These are phyloP conservation scores for Actinomucor elegans DNA, from an alignment of 371 early-diverging fungal genomes.

Conservation along the genomic window DNA sequence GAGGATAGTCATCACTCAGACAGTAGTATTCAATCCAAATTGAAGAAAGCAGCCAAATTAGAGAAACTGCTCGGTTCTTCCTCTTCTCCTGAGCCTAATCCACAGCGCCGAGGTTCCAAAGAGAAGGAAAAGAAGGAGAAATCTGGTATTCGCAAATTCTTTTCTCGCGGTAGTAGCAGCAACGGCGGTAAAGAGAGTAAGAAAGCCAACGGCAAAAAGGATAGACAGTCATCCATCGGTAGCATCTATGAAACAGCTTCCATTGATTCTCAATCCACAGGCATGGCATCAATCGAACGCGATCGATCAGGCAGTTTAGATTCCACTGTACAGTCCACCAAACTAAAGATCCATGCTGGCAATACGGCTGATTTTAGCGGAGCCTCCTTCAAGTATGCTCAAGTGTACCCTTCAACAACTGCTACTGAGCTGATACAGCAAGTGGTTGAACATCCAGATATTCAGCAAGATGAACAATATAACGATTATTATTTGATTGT, in stretches of 20 bases:
- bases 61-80: constrained; percentile 15
- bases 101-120: constrained; percentile 6
- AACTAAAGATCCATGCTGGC: constrained; percentile 39
- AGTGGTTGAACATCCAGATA: constrained; percentile 20
- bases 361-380: constrained; percentile 49
- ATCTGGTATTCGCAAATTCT: constrained; percentile 41
- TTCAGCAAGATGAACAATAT: constrained; percentile 24
- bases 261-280: constrained; percentile 38
- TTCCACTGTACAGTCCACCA: constrained; percentile 17
- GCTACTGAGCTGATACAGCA: constrained; percentile 55
- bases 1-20: constrained; percentile 13
- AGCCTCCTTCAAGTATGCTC: constrained; percentile 23
- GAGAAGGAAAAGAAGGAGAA: constrained; percentile 36
- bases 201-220: constrained; percentile 13
- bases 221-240: constrained; percentile 9
- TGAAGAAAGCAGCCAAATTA: constrained; percentile 32
- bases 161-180: constrained; percentile 31
- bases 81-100: constrained; percentile 6
- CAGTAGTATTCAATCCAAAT: constrained; percentile 18
- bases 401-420: constrained; percentile 48
- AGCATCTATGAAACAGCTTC: constrained; percentile 34
- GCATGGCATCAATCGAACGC: constrained; percentile 11
- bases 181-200: constrained; percentile 29
- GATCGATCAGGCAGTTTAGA: constrained; percentile 34
- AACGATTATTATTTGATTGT: constrained; percentile 47